Percentiles rank a stretch among this genome's conserved stretches.
phyloP scores from a whole-genome alignment of 352 stramenopile genomes.

The Halophytophthora batemanensis region DNA sequence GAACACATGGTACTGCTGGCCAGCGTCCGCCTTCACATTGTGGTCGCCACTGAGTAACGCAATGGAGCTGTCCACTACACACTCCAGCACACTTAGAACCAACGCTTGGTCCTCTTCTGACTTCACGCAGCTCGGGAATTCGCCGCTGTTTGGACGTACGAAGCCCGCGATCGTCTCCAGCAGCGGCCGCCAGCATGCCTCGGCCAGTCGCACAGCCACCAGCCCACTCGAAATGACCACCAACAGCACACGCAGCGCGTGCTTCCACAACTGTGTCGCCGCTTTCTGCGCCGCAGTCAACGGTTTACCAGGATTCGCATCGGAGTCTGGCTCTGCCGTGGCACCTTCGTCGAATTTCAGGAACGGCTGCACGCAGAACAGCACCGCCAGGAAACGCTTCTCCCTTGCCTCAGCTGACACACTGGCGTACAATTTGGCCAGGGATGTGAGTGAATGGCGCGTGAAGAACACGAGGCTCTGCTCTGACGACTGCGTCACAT shows the following conservation, averaged over 20 bases:
- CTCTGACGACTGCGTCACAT: slow-evolving; percentile 41
- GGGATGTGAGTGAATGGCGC: slow-evolving; percentile 63
- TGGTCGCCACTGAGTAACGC: slow-evolving; percentile 36
- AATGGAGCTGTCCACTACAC: slow-evolving; percentile 68
- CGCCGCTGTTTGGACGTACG: slow-evolving; percentile 48
- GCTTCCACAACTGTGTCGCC: slow-evolving; percentile 68
- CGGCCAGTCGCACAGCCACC: slow-evolving; percentile 41
- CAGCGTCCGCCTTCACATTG: slow-evolving; percentile 25
- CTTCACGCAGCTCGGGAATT: slow-evolving; percentile 53
- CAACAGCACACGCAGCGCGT: slow-evolving; percentile 66
- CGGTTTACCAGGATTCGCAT: slow-evolving; percentile 28
- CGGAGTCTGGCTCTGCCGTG: slow-evolving; percentile 6
- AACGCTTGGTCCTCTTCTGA: slow-evolving; percentile 75
- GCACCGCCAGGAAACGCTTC: slow-evolving; percentile 54
- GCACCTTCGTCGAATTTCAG: slow-evolving; percentile 33
- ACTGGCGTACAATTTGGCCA: slow-evolving; percentile 76
- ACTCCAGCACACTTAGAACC: slow-evolving; percentile 74
- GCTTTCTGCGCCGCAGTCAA: slow-evolving; percentile 63
- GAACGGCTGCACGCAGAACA: slow-evolving; percentile 71
- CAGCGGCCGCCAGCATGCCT: slow-evolving; percentile 51
- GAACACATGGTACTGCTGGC: slow-evolving; percentile 40
- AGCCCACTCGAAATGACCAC: slow-evolving; percentile 73
- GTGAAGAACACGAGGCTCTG: slow-evolving; percentile 76
- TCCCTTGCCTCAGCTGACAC: slow-evolving; percentile 49
- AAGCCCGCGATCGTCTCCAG: slow-evolving; percentile 65